phyloP scores from a whole-genome alignment of 2,329 filamentous ascomycete genomes.

The Cercospora zeina region DNA sequence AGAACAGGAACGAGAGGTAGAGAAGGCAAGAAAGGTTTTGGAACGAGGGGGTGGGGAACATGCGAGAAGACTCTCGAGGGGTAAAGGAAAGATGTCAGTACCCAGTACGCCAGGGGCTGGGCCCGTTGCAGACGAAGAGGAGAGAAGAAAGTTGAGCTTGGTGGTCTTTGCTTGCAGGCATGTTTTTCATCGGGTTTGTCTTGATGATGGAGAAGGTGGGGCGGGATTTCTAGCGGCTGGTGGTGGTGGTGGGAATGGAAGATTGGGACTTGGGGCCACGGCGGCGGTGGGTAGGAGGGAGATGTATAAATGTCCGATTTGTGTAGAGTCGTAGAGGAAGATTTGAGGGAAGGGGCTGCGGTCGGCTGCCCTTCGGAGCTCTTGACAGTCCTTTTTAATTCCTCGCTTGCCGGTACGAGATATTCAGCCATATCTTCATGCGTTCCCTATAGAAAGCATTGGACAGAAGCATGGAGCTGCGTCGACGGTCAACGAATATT shows the following conservation, averaged over 20 bases:
- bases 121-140: slow-evolving; percentile 45
- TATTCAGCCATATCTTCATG: too few species aligned
- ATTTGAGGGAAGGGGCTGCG: background rate
- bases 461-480: too few species aligned
- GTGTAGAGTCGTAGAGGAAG: slow-evolving; percentile 29
- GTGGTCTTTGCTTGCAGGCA: slow-evolving; percentile 70
- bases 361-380: background rate
- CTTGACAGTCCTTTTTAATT: too few species aligned
- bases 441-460: too few species aligned
- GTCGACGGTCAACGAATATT: too few species aligned
- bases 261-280: background rate
- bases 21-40: slow-evolving; percentile 46
- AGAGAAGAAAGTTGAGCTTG: slow-evolving; percentile 50
- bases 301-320: slow-evolving; percentile 40
- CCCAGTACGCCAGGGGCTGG: slow-evolving; percentile 43
- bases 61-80: slow-evolving; percentile 48
- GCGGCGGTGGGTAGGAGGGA: slow-evolving; percentile 15
- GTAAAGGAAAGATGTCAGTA: slow-evolving; percentile 55
- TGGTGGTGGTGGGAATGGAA: background rate
- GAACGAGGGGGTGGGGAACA: slow-evolving; percentile 41
- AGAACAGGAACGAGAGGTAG: slow-evolving; percentile 47
- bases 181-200: slow-evolving; percentile 67
- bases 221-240: background rate
- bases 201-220: slow-evolving; percentile 52
- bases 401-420: too few species aligned